Evolutionary conservation across 805 yeast genomes (phyloP).

Genomic region (Metschnikowia lochheadii): DNA sequence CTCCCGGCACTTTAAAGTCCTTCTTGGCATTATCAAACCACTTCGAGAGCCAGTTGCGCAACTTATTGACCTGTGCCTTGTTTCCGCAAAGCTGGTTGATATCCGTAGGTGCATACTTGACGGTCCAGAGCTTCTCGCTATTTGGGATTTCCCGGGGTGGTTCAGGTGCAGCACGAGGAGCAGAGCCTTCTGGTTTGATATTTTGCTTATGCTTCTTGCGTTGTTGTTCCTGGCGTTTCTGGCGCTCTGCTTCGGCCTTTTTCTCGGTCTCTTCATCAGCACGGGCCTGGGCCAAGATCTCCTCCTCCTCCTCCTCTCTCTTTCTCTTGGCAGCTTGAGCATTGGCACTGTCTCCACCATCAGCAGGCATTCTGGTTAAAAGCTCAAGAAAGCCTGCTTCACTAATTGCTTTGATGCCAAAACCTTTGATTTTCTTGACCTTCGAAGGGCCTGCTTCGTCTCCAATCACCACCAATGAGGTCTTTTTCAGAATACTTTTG

Average conservation of each 20-base stretch:
- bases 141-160: slow-evolving; percentile 38
- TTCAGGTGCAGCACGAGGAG: slow-evolving; percentile 5
- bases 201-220: background rate
- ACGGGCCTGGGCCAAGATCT: slow-evolving; percentile 42
- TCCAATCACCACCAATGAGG: slow-evolving; percentile 86
- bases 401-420: slow-evolving; percentile 73
- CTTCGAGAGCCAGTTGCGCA: slow-evolving; percentile 67
- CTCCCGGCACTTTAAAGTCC: slow-evolving; percentile 54
- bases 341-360: slow-evolving; percentile 81
- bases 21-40: slow-evolving; percentile 63
- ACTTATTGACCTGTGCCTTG: slow-evolving; percentile 63
- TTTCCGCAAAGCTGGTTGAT: slow-evolving; percentile 78
- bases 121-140: slow-evolving; percentile 83
- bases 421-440: slow-evolving; percentile 69
- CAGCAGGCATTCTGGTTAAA: slow-evolving; percentile 76
- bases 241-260: slow-evolving; percentile 38
- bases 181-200: background rate
- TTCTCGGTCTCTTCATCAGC: slow-evolving; percentile 44
- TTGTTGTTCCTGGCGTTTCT: slow-evolving; percentile 12
- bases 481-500: slow-evolving; percentile 77
- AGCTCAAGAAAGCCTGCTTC: slow-evolving; percentile 83
- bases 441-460: slow-evolving; percentile 97
- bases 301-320: slow-evolving; percentile 61
- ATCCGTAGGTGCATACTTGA: slow-evolving; percentile 80
- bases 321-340: slow-evolving; percentile 73